These are phyloP conservation scores for Spiromyces aspiralis DNA, from an alignment of 371 early-diverging fungal species.

Conservation along the genomic window DNA sequence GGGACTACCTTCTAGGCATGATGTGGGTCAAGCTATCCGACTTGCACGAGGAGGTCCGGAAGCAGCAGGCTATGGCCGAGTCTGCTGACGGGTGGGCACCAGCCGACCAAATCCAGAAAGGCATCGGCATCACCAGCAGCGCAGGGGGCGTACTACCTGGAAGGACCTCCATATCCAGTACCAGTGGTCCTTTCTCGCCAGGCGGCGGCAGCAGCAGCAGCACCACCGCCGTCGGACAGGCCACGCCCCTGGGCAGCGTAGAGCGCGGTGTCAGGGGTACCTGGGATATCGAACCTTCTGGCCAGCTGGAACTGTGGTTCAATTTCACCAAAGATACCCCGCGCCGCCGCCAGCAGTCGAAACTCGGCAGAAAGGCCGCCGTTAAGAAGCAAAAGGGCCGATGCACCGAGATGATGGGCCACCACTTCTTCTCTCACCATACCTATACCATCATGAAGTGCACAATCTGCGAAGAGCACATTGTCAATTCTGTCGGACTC, in stretches of 20 bases:
- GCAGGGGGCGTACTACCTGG: conserved; percentile 3
- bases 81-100: conserved; percentile 25
- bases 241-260: conserved; percentile 4
- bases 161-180: neutral
- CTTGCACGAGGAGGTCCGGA: conserved; percentile 56
- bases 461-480: conserved; percentile 78
- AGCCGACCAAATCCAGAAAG: conserved; percentile 16
- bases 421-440: conserved; percentile 65
- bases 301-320: conserved; percentile 59
- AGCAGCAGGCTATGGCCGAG: conserved; percentile 31
- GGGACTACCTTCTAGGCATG: conserved; percentile 50
- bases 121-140: neutral
- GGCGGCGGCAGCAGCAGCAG: neutral
- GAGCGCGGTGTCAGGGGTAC: conserved; percentile 51
- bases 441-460: conserved; percentile 90
- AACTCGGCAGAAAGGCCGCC: conserved; percentile 70
- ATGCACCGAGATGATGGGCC: conserved; percentile 64
- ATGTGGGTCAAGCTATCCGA: conserved; percentile 68
- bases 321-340: conserved; percentile 44
- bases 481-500: conserved; percentile 66
- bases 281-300: conserved; percentile 86
- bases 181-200: neutral
- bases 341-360: conserved; percentile 37
- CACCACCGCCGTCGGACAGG: conserved; percentile 12
- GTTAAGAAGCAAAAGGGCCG: conserved; percentile 67